phyloP scores from a whole-genome alignment of 352 stramenopile species.

The Phytophthora chlamydospora region DNA sequence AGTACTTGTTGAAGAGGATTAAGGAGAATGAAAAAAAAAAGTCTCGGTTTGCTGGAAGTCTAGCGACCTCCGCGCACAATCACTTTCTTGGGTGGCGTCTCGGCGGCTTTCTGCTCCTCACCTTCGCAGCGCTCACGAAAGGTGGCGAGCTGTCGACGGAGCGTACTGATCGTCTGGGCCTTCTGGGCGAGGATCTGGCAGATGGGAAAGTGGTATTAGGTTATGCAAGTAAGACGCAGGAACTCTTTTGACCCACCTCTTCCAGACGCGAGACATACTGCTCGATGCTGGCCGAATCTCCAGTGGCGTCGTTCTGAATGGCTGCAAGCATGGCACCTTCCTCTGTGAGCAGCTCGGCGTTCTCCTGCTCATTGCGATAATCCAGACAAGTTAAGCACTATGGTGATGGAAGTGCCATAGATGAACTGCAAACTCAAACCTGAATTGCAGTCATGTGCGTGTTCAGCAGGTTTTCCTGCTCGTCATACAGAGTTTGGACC shows the following conservation, averaged over 20 bases:
- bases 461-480: slow-evolving; percentile 96
- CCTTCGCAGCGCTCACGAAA: slow-evolving; percentile 87
- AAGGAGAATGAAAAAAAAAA: not conserved
- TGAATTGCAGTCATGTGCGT: slow-evolving; percentile 97
- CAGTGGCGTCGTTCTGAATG: slow-evolving; percentile 86
- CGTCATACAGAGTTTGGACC: slow-evolving; percentile 94
- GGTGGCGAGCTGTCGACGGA: slow-evolving; percentile 82
- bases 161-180: slow-evolving; percentile 80
- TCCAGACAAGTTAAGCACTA: not conserved
- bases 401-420: not conserved
- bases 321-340: slow-evolving; percentile 91
- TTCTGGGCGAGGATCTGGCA: slow-evolving; percentile 93
- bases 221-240: not conserved
- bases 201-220: not conserved
- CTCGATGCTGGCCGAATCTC: slow-evolving; percentile 95
- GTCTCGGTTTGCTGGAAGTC: not conserved
- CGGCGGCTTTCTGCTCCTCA: slow-evolving; percentile 76
- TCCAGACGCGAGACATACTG: slow-evolving; percentile 92
- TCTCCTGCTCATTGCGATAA: slow-evolving; percentile 78
- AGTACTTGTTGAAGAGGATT: not conserved
- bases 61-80: slow-evolving; percentile 22
- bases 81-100: slow-evolving; percentile 42
- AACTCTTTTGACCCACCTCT: slow-evolving; percentile 45
- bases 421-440: slow-evolving; percentile 37
- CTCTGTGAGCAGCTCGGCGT: slow-evolving; percentile 96